Conservation (phyloP, 176 grass and related monocot species). For the Zoysia pacifica region DNA sequence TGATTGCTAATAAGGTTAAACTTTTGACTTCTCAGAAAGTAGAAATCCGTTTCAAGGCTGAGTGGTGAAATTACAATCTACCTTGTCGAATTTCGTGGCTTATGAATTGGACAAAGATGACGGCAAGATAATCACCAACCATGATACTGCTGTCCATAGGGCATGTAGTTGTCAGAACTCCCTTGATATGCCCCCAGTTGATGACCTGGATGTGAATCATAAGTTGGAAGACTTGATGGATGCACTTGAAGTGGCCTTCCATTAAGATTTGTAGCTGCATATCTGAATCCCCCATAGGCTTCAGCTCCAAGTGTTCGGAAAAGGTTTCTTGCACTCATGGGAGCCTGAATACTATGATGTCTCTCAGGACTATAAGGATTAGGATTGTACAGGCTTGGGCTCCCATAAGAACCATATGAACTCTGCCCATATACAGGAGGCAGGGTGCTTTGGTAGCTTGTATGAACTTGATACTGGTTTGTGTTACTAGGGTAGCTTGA, state of each 20-base stretch:
- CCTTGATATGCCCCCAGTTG: constrained; percentile 17
- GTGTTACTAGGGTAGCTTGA: constrained; percentile 31
- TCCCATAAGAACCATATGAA: constrained; percentile 24
- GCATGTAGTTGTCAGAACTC: constrained; percentile 28
- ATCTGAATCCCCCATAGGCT: constrained; percentile 29
- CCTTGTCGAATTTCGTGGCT: background rate
- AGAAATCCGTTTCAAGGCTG: background rate
- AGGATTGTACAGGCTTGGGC: constrained; percentile 21
- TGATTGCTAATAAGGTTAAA: background rate
- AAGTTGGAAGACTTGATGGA: constrained; percentile 28
- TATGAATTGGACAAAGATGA: constrained; percentile 20
- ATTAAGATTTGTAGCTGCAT: constrained; percentile 41
- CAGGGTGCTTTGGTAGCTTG: constrained; percentile 37
- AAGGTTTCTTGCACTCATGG: constrained; percentile 5
- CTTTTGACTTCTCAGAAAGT: background rate
- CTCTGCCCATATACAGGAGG: constrained; percentile 26
- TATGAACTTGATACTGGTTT: constrained; percentile 12
- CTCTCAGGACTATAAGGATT: constrained; percentile 23
- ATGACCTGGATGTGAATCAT: constrained; percentile 10
- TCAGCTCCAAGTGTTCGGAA: constrained; percentile 22
- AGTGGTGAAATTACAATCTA: background rate
- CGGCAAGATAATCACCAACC: constrained; percentile 21
- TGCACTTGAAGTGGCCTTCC: constrained; percentile 19
- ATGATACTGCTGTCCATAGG: constrained; percentile 34
- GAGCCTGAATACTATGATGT: constrained; percentile 21